A percentile compares a stretch with the other conserved stretches of the same genome.
Evolutionary conservation across 768 basidiomycete species (phyloP).

Genomic region (Candolleomyces aberdarensis): DNA sequence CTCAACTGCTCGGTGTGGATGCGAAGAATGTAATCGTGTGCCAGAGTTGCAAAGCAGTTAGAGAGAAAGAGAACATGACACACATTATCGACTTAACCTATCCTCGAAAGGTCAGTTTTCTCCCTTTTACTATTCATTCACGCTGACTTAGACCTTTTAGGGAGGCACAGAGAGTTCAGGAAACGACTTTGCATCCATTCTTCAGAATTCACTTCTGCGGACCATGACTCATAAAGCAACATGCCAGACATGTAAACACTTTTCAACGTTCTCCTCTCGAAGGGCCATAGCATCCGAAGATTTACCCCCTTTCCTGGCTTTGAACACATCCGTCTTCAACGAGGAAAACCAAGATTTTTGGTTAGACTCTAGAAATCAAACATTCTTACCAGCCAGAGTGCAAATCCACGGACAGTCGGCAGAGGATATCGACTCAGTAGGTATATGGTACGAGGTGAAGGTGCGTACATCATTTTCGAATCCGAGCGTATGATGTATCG

Average conservation of each 20-base stretch:
- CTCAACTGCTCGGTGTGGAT: constrained; percentile 82
- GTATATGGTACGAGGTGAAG: constrained; percentile 65
- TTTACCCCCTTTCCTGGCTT: constrained; percentile 78
- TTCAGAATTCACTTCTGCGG: constrained; percentile 74
- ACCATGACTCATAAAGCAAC: constrained; percentile 84
- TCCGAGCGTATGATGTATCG: not conserved
- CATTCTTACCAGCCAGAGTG: constrained; percentile 59
- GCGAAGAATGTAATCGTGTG: constrained; percentile 77
- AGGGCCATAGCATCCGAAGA: constrained; percentile 61
- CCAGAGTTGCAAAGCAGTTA: constrained; percentile 63
- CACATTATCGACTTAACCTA: constrained; percentile 87
- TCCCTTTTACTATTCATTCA: not conserved
- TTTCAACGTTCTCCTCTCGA: constrained; percentile 66
- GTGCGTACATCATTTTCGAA: constrained; percentile 38
- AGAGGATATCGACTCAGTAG: constrained; percentile 53
- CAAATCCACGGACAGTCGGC: constrained; percentile 58
- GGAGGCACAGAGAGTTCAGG: constrained; percentile 13
- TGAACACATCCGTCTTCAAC: constrained; percentile 82
- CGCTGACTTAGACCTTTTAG: not conserved
- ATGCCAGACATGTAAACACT: constrained; percentile 80
- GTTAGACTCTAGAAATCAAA: constrained; percentile 59
- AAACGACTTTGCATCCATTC: constrained; percentile 60
- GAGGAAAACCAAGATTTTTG: constrained; percentile 74
- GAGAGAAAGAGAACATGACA: constrained; percentile 74
- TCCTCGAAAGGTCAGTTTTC: constrained; percentile 65